Conservation (phyloP, 805 yeast genomes). For the Candida glaebosa region DNA sequence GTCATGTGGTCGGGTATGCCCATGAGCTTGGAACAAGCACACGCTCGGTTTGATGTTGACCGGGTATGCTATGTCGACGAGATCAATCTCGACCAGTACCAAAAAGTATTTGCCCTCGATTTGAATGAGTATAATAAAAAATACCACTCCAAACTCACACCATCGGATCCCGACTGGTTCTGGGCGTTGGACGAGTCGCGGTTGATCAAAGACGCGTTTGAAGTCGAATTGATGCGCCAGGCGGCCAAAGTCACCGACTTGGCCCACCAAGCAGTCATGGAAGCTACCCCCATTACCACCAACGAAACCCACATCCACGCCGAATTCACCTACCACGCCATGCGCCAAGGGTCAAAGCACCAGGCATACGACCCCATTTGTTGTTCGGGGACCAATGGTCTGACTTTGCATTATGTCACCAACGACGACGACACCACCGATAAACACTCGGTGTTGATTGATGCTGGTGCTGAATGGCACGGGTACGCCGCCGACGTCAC, state of each 20-base stretch:
- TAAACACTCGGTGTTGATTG: constrained; percentile 72
- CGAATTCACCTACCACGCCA: constrained; percentile 88
- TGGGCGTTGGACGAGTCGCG: constrained; percentile 87
- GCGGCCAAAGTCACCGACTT: constrained; percentile 86
- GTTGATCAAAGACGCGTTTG: constrained; percentile 78
- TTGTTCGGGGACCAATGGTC: constrained; percentile 88
- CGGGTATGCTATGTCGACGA: constrained; percentile 64
- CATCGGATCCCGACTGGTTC: constrained; percentile 45
- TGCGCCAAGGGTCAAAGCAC: constrained; percentile 88
- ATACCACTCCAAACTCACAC: constrained; percentile 20
- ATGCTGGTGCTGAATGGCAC: constrained; percentile 97
- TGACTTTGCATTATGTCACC: constrained; percentile 84
- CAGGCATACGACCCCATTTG: constrained; percentile 95
- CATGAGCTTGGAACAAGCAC: constrained; percentile 60
- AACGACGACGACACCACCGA: constrained; percentile 58
- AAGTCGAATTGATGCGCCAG: constrained; percentile 68
- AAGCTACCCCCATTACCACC: constrained; percentile 80
- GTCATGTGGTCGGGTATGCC: constrained; percentile 98
- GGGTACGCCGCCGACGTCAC: constrained; percentile 93
- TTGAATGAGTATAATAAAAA: constrained; percentile 42
- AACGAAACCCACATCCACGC: constrained; percentile 94
- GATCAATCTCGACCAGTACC: constrained; percentile 31
- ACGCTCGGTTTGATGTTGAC: constrained; percentile 71
- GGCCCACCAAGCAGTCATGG: constrained; percentile 89
- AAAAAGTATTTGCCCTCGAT: constrained; percentile 49